These are phyloP conservation scores for Cryomyces antarcticus DNA, from an alignment of 495 filamentous ascomycete genomes.

Conservation along the genomic window DNA sequence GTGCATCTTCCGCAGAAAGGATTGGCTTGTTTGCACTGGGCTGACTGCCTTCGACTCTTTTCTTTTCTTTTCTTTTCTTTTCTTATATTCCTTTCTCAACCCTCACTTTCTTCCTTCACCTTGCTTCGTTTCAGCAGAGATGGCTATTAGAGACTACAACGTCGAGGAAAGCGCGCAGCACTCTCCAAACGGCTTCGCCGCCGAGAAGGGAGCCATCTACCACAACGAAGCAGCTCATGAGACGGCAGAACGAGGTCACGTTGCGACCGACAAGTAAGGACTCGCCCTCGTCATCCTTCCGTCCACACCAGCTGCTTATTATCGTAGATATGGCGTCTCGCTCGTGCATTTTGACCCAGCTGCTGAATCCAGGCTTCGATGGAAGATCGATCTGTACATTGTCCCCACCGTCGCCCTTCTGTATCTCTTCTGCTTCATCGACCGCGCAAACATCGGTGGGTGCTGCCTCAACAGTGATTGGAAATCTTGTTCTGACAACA, in stretches of 20 bases:
- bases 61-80: no score
- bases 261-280: constrained; percentile 38
- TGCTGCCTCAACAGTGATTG: not conserved
- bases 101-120: not conserved
- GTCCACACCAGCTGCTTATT: not conserved
- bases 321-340: constrained; percentile 29
- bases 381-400: constrained; percentile 28
- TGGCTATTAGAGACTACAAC: not conserved
- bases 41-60: no score
- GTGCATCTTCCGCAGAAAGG: no score
- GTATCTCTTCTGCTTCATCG: constrained; percentile 34
- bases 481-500: not conserved
- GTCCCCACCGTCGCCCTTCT: constrained; percentile 27
- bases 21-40: no score
- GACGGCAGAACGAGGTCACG: constrained; percentile 35
- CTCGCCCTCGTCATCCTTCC: not conserved
- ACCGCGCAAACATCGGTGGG: constrained; percentile 18
- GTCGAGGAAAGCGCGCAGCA: not conserved
- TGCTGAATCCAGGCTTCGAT: constrained; percentile 30
- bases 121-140: not conserved
- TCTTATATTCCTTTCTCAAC: not conserved
- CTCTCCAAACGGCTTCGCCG: not conserved
- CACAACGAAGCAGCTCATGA: constrained; percentile 18
- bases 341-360: constrained; percentile 35
- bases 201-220: not conserved